phyloP scores from a whole-genome alignment of 2,329 filamentous ascomycete species.

The Cercospora zeae-maydis region DNA sequence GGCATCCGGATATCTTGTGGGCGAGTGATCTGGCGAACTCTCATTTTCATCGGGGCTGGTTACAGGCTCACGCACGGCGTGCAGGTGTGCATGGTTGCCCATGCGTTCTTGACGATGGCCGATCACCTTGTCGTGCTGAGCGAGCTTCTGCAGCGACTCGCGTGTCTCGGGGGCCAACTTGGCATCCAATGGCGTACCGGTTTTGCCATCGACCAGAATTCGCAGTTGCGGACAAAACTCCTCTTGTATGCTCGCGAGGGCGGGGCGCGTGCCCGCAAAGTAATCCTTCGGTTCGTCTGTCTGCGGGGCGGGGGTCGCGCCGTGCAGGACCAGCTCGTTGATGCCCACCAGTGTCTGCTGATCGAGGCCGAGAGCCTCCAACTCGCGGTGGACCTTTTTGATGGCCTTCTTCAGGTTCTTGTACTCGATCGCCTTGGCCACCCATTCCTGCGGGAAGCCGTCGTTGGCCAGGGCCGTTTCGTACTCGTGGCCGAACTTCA shows the following conservation, averaged over 20 bases:
- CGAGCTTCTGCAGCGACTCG: conserved; percentile 60
- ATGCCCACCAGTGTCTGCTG: conserved; percentile 65
- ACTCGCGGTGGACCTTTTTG: conserved; percentile 71
- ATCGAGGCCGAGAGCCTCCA: conserved; percentile 68
- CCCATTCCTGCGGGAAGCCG: conserved; percentile 69
- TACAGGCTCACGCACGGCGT: conserved; percentile 2
- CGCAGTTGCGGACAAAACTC: conserved; percentile 65
- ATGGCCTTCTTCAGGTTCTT: conserved; percentile 84
- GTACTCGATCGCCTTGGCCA: conserved; percentile 76
- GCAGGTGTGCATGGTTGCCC: conserved; percentile 14
- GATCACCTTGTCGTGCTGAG: conserved; percentile 46
- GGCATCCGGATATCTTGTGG: conserved; percentile 17
- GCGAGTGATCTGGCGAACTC: conserved; percentile 2
- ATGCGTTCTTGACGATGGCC: conserved; percentile 34
- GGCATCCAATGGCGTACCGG: conserved; percentile 66
- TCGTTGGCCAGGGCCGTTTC: conserved; percentile 65
- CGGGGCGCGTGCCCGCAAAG: conserved; percentile 26
- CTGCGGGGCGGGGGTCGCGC: conserved; percentile 4
- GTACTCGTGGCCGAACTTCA: conserved; percentile 86
- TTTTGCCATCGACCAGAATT: conserved; percentile 63
- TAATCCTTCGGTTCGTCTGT: conserved; percentile 17
- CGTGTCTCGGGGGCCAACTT: conserved; percentile 63
- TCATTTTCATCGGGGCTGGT: conserved; percentile 1
- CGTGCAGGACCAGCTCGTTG: conserved; percentile 43
- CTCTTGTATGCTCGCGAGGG: conserved; percentile 27